Evolutionary conservation across 192 early-diverging fungal species (phyloP).

Genomic region (Podila epigama): DNA sequence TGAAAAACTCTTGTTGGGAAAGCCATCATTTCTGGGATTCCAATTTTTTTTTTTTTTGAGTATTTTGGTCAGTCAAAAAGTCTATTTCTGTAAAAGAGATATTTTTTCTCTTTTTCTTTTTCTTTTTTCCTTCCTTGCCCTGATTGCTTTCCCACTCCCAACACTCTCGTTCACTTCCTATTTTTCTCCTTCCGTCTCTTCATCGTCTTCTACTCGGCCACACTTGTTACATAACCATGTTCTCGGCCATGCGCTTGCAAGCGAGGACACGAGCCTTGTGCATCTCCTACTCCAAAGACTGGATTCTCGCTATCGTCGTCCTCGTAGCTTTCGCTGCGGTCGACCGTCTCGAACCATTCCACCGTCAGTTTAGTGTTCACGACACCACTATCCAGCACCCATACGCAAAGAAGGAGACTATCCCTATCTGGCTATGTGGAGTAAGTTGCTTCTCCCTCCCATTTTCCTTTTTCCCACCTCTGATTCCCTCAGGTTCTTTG

Average conservation of each 20-base stretch:
- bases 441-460: constrained; percentile 10
- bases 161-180: background rate
- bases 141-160: background rate
- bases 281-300: constrained; percentile 42
- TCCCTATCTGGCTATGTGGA: constrained; percentile 57
- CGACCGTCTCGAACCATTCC: constrained; percentile 70
- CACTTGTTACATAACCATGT: background rate
- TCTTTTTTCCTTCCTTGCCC: background rate
- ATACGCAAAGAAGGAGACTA: constrained; percentile 54
- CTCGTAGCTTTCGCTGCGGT: constrained; percentile 63
- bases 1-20: too few species aligned
- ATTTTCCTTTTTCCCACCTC: too few species aligned
- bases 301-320: constrained; percentile 65
- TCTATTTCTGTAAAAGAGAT: too few species aligned
- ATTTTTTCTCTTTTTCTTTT: background rate
- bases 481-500: too few species aligned
- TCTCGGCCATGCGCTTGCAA: constrained; percentile 4
- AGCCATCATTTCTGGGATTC: background rate
- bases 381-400: constrained; percentile 77
- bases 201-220: background rate
- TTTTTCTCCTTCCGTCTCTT: background rate
- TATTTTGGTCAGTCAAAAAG: background rate
- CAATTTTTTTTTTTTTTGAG: background rate
- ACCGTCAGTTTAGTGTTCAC: constrained; percentile 76
- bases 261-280: constrained; percentile 22